Conservation (phyloP, 225 moss, liverwort and hornwort genomes). For the Takakia lepidozioides region DNA sequence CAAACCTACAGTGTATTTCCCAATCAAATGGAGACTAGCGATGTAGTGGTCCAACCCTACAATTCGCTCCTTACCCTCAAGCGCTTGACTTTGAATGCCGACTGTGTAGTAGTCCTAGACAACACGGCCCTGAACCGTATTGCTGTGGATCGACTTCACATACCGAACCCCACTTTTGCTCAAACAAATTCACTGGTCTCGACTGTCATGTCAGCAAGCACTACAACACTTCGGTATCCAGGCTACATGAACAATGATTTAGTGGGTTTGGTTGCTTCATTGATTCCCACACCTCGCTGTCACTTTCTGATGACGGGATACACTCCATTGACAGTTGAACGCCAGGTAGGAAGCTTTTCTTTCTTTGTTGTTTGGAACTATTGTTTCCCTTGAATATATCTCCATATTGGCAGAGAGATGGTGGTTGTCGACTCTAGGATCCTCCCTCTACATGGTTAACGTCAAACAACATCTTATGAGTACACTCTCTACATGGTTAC, state of each 20-base stretch:
- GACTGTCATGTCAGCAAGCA: conserved; percentile 99
- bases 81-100: conserved; percentile 93
- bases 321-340: conserved; percentile 96
- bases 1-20: conserved; percentile 99
- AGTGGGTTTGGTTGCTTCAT: conserved; percentile 93
- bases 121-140: conserved; percentile 98
- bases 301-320: conserved; percentile 99
- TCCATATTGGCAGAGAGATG: no score
- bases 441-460: no score
- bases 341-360: conserved; percentile 55
- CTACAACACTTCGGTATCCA: conserved; percentile 98
- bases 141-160: conserved; percentile 95
- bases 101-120: conserved; percentile 96
- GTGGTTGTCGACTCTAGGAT: no score
- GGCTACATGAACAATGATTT: conserved; percentile 99
- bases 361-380: neutral
- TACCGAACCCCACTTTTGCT: conserved; percentile 97
- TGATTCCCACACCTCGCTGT: conserved; percentile 96
- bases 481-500: no score
- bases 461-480: no score
- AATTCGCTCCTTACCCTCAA: conserved; percentile 94
- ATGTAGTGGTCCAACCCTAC: conserved; percentile 97
- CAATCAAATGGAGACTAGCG: conserved; percentile 99
- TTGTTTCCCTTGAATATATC: neutral
- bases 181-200: conserved; percentile 98